Evolutionary conservation across 2,329 filamentous ascomycete genomes (phyloP), one percentile per base, ranked within the genome.

Genomic region (Lojkania enalia): DNA sequence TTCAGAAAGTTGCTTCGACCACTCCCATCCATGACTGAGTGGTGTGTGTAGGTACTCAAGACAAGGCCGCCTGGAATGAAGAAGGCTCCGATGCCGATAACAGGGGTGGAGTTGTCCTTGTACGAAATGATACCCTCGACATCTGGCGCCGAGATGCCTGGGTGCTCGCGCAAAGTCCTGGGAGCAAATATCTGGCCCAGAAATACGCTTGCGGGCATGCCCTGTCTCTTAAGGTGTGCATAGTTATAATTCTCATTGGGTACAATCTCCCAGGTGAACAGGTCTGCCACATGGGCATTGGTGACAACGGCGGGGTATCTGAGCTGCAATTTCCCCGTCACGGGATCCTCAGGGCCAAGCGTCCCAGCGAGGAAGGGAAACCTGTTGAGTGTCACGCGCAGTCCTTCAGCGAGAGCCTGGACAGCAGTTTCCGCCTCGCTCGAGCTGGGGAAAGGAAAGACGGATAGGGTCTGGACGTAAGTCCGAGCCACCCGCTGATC

Each of bases 51-150:
- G 23, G 60, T 60, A 42, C 61, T 66, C n/a, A 70, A 39, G 2
- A 66, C 57, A 7, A 70, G 60, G 1, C 66, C 66, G 12, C 64
- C 64, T 2, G 63, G 60, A 16, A 69, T 63, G 47, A 70, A 70
- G 51, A 55, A 62, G 1, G 64, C 65, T 36, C 68, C 62, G 1
- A 62, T 42, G 20, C 60, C 54, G 52, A 69, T 59, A 2, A 49
- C 65, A 2, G 66, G 66, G 13, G 57, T 59, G 15, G 59, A 48
- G 40, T 52, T 57, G 11, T 51, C 41, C 2, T 48, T 38, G 19
- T 64, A 66, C 31, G 60, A 46, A 9, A 63, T 54, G 13, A 61
- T 51, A 4, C 64, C 64, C 30, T 69, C 63, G 14, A 60, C 63
- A 39, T 51, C 57, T 6, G 42, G 20, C 3, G 61, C 57, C n/a